Evolutionary conservation across 1,284 basidiomycete species (phyloP).

Genomic region (Quambalaria eucalypti): DNA sequence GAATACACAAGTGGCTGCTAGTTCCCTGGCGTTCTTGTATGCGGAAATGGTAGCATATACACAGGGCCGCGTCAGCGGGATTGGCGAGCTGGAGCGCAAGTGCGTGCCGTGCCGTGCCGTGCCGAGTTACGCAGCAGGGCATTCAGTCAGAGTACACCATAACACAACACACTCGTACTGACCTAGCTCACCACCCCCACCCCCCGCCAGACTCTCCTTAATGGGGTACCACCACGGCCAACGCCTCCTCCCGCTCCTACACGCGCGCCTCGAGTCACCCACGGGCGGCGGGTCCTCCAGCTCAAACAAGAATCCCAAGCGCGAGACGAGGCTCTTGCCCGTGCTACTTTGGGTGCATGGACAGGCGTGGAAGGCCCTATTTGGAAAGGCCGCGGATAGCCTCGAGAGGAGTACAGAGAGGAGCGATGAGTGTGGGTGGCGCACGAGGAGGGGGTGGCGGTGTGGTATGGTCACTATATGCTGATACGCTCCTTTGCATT

Average conservation of each 20-base stretch:
- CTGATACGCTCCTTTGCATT: background rate
- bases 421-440: slow-evolving; percentile 75
- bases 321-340: slow-evolving; percentile 38
- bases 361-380: slow-evolving; percentile 85
- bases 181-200: background rate
- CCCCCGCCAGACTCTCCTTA: slow-evolving; percentile 10
- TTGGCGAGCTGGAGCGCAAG: slow-evolving; percentile 72
- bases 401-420: slow-evolving; percentile 93
- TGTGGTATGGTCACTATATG: background rate
- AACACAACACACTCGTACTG: background rate
- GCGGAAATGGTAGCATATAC: slow-evolving; percentile 57
- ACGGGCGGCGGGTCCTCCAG: slow-evolving; percentile 12
- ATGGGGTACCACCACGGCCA: slow-evolving; percentile 37
- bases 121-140: no score
- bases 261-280: slow-evolving; percentile 29
- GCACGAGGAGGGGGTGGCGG: background rate
- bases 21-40: slow-evolving; percentile 33
- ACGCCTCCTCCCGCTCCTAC: slow-evolving; percentile 18
- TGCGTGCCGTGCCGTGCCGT: background rate
- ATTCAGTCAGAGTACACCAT: no score
- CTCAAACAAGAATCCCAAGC: slow-evolving; percentile 27
- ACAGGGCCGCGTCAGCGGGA: slow-evolving; percentile 84
- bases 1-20: slow-evolving; percentile 15
- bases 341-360: slow-evolving; percentile 41
- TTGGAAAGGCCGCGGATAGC: slow-evolving; percentile 83